These are phyloP conservation scores for Bullera alba DNA, from an alignment of 768 basidiomycete genomes.

Conservation along the genomic window DNA sequence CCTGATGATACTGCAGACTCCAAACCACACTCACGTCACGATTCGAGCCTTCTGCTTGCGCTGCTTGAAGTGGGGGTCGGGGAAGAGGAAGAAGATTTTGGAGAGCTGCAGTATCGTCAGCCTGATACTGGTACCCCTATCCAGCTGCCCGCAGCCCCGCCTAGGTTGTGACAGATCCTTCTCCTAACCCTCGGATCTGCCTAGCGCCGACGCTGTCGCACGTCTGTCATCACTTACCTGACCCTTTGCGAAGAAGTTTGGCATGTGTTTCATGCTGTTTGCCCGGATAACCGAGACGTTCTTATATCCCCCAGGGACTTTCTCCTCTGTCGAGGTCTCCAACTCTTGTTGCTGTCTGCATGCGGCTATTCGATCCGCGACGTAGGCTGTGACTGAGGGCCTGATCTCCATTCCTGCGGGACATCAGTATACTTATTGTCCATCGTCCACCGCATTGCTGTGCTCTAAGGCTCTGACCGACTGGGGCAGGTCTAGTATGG, in stretches of 20 bases:
- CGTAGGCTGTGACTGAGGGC: constrained; percentile 91
- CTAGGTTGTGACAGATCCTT: not conserved
- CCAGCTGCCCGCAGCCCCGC: not conserved
- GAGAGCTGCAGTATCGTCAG: constrained; percentile 51
- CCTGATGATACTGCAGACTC: not conserved
- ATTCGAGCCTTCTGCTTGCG: constrained; percentile 99
- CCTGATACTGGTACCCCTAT: not conserved
- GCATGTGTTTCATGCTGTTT: constrained; percentile 97
- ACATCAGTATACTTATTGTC: not conserved
- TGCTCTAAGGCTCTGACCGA: not conserved
- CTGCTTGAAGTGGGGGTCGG: constrained; percentile 96
- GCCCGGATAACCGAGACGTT: constrained; percentile 91
- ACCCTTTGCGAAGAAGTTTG: constrained; percentile 87
- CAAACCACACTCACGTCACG: constrained; percentile 56
- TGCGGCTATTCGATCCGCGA: constrained; percentile 87
- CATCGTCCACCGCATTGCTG: not conserved
- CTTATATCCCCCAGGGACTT: constrained; percentile 47
- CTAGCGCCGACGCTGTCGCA: not conserved
- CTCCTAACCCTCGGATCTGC: not conserved
- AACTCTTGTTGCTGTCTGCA: constrained; percentile 53
- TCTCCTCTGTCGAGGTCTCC: constrained; percentile 10
- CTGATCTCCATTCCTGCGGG: constrained; percentile 87
- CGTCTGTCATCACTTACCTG: constrained; percentile 50
- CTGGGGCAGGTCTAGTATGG: not conserved
- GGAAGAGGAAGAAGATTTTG: constrained; percentile 95